Evolutionary conservation across 345 rosid species (phyloP).

Genomic region (Melastoma malabathricum): DNA sequence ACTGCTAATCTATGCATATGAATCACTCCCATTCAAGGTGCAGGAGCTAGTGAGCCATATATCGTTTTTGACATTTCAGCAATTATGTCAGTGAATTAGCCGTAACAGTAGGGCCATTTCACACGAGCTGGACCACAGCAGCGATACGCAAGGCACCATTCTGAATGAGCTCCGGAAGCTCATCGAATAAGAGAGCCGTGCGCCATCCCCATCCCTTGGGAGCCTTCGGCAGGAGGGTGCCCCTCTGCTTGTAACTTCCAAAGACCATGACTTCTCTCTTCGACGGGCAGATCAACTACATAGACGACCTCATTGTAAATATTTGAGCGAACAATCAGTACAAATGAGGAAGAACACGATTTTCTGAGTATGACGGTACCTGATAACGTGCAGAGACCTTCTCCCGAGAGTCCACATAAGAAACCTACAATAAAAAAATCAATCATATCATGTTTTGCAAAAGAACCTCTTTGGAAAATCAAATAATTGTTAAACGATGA

Average conservation of each 20-base stretch:
- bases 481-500: slow-evolving; percentile 8
- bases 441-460: neutral
- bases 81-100: too few relatives aligned
- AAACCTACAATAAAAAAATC: neutral
- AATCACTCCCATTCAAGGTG: too few relatives aligned
- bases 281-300: slow-evolving; percentile 80
- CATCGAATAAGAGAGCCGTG: slow-evolving; percentile 70
- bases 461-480: slow-evolving; percentile 1
- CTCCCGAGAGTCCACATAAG: slow-evolving; percentile 72
- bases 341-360: neutral
- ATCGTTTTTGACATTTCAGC: too few relatives aligned
- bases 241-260: slow-evolving; percentile 74
- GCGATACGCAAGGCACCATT: slow-evolving; percentile 68
- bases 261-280: slow-evolving; percentile 92
- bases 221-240: slow-evolving; percentile 87
- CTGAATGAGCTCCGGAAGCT: slow-evolving; percentile 81
- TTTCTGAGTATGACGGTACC: slow-evolving; percentile 27
- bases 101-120: slow-evolving; percentile 5
- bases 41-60: too few relatives aligned
- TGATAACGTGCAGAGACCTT: slow-evolving; percentile 95
- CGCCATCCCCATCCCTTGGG: slow-evolving; percentile 99
- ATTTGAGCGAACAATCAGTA: neutral
- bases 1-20: too few relatives aligned
- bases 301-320: neutral
- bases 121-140: slow-evolving; percentile 85